Evolutionary conservation across 345 rosid species (phyloP), one percentile per base, ranked within the genome.

Genomic region (Eucalyptus regnans): DNA sequence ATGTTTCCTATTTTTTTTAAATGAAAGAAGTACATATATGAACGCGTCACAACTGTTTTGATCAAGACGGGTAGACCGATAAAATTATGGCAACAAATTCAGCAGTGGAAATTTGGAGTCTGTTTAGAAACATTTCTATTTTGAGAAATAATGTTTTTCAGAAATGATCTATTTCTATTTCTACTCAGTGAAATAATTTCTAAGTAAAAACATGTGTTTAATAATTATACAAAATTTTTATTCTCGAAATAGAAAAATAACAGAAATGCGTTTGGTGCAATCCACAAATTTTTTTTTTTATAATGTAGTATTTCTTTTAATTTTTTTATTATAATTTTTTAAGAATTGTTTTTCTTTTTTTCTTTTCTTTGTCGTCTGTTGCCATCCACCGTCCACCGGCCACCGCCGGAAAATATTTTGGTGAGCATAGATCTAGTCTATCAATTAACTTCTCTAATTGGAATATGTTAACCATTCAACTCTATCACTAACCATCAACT

Each of bases 211-310:
- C 7, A 17, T 0, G 1, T 1, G 0, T 51, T 51, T 17, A 22
- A 3, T 51, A 51, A 51, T 0, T 52, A 52, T 52, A 18, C 1
- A 52, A 52, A 18, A 7, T 3, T 18, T 52, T 52, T 52, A 18
- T 18, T 18, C 9, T 52, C 0, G 0, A 52, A 52, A 52, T 18
- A 18, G 0, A 18, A 52, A 51, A 52, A 3, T 0, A 52, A 18
- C 1, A 52, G 1, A 0, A 3, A 7, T 52, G 2, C 2, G 0
- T 52, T 52, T 52, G 2, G 0, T 7, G 1, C 0, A 18, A 52
- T 52, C 0, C 56, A 52, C 9, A 52, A 18, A 3, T 18, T 18
- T 51, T 46, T 18, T 18, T 18, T 51, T 46, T 18, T 52, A 18
- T 52, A 52, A 52, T 52, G 56, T 0, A 52, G 1, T 52, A 52